These are phyloP conservation scores for Pestalotiopsis sp. DNA, from an alignment of 2,329 filamentous ascomycete species.

Conservation along the genomic window DNA sequence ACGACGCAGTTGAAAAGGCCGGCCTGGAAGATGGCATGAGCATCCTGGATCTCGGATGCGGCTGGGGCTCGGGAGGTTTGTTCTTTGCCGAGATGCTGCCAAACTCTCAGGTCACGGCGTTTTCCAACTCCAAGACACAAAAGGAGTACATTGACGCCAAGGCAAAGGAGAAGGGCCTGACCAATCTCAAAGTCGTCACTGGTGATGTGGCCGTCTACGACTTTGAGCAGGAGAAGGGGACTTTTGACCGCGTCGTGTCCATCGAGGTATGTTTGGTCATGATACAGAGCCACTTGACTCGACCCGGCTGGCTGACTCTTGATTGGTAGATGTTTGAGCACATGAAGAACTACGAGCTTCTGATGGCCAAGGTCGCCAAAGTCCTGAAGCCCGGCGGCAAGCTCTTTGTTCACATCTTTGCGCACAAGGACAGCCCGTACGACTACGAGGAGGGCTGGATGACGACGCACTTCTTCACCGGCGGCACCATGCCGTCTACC, in stretches of 20 bases:
- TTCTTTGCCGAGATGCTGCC: conserved; percentile 70
- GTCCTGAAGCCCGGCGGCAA: conserved; percentile 66
- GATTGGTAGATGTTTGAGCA: conserved; percentile 66
- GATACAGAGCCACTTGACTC: no score
- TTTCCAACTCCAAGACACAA: conserved; percentile 72
- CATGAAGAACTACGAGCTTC: conserved; percentile 75
- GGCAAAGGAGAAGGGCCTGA: conserved; percentile 58
- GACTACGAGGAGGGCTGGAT: conserved; percentile 76
- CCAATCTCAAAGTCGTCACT: conserved; percentile 66
- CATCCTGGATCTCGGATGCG: conserved; percentile 68
- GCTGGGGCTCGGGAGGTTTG: conserved; percentile 68
- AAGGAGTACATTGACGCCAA: conserved; percentile 67
- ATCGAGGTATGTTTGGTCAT: conserved; percentile 50
- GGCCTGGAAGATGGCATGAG: conserved; percentile 61
- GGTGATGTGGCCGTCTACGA: conserved; percentile 69
- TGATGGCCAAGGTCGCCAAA: conserved; percentile 64
- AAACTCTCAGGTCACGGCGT: conserved; percentile 63
- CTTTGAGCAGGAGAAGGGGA: conserved; percentile 50
- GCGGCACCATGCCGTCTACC: conserved; percentile 71
- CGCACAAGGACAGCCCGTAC: conserved; percentile 66
- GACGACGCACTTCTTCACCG: conserved; percentile 74
- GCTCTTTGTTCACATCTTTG: conserved; percentile 72
- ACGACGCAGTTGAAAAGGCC: conserved; percentile 53
- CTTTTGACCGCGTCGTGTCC: conserved; percentile 68
- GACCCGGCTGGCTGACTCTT: background rate